Base-by-base conservation (phyloP, 2,329 filamentous ascomycete species). In the Setomelanomma holmii region DNA sequence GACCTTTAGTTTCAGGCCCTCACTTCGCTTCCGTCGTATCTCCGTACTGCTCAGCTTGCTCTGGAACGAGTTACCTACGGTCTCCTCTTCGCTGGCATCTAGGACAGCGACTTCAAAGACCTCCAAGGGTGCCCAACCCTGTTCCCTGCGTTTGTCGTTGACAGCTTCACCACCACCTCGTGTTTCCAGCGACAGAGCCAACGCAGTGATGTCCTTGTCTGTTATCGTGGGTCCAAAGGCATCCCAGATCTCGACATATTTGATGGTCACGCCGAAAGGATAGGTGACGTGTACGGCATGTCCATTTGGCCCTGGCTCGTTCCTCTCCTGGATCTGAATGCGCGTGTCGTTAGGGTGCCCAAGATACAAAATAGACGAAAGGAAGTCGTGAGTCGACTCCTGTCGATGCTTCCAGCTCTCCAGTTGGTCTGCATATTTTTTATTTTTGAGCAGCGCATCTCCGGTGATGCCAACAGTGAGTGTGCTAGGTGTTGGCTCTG, bases 41-140 rank as follows among this genome's bases (percentile, higher is more conserved):
- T 89, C 89, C 1, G 93, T 96, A 76, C 93, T 97, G 79, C 92
- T 96, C 63, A 97, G 90, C 78, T 97, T 98, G 55, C 84, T 83
- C 21, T 87, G 85, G 75, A 96, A 96, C 59, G 84, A 82, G 50
- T 86, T 83, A 11, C 77, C 73, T 38, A 76, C 73, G 40, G 56
- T 66, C 75, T 77, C 62, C 38, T 80, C 78, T 45, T 86, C 84
- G 34, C 83, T 80, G 2, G 86, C 83, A 73, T 93, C 89, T 14
- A 99, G 81, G 12, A 98, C 91, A 66, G 95, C 90, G 22, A 98
- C 91, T 71, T 96, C 93, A 65, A 91, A 96, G 0, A 96, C 84
- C 21, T 91, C 86, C 34, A 99, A 79, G 20, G 80, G 75, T 30
- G 80, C 78, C 92, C 91, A 97, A 2, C 89, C 90, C 54, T 87